A percentile compares a stretch with the other conserved stretches of the same genome.
These are phyloP conservation scores for Colletotrichum tamarilloi DNA, from an alignment of 2,329 filamentous ascomycete genomes.

Conservation along the genomic window DNA sequence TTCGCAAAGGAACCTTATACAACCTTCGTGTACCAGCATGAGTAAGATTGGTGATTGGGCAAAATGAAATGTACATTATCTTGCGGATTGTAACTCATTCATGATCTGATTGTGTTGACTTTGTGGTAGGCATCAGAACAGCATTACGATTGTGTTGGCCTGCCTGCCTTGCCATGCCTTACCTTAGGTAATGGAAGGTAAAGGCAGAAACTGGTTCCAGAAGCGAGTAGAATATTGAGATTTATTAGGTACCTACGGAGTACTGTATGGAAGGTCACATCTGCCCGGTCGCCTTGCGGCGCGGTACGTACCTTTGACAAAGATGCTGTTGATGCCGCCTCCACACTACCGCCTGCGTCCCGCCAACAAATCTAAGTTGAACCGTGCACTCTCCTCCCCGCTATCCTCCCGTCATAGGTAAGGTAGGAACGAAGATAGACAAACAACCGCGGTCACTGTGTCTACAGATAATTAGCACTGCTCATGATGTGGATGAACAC, in stretches of 20 bases:
- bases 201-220: not conserved
- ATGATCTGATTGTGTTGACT: not conserved
- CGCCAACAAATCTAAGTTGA: slow-evolving; percentile 1
- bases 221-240: not conserved
- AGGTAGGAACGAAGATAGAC: too few species aligned
- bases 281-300: not conserved
- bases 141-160: too few species aligned
- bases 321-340: not conserved
- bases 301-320: not conserved
- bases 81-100: not conserved
- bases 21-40: too few species aligned
- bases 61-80: too few species aligned
- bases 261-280: not conserved
- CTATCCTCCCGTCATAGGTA: slow-evolving; percentile 22
- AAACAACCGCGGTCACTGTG: slow-evolving; percentile 14
- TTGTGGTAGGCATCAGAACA: too few species aligned
- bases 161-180: not conserved
- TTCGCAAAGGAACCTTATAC: too few species aligned
- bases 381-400: slow-evolving; percentile 27
- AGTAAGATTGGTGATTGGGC: too few species aligned
- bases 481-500: rapidly evolving
- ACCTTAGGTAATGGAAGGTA: not conserved
- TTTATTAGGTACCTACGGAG: too few species aligned
- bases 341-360: slow-evolving; percentile 11
- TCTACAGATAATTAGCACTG: not conserved